Base-by-base conservation (phyloP, 1,284 basidiomycete species). In the Boletus smithii region DNA sequence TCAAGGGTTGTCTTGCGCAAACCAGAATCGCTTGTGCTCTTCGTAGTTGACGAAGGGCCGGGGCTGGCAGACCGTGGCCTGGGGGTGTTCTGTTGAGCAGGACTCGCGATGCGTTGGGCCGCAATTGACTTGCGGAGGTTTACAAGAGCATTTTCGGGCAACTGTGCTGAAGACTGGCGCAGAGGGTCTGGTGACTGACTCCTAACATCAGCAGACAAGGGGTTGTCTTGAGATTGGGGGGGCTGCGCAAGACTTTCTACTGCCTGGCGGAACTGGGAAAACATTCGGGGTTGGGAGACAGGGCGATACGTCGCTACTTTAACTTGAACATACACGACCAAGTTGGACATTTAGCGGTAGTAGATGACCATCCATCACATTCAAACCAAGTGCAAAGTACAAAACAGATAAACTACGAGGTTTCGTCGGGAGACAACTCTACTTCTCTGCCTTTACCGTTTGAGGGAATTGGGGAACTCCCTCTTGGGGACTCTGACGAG, bases 111-210 rank as follows among this genome's bases (percentile, higher is more conserved):
- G 24, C 81, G 79, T 52, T 83, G 81, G 8, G 72, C 48, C 5
- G 69, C 73, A 24, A 86, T 62, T 13, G 82, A 79, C 65, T 83
- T 87, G 54, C 81, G 79, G 42, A 86, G 65, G 57, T 75, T 81
- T 13, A 67, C 71, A 13, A 81, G 63, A 5, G 83, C 75, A 50
- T 76, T 75, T 48, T 87, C 83, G 22, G 83, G 77, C 34, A 83
- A 65, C 41, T 79, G 77, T 18, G 72, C 63, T 8, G 81, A 73
- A 7, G 60, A 42, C 45, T 67, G 63, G 44, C 60, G 66, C 33
- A 55, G 50, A 51, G 53, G 30, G 27, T 76, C 75, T 44, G 70
- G 58, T 10, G 74, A 72, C 44, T 49, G 58, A 46, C 53, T 65
- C 57, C 54, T 60, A 55, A 49, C 31, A 17, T 50, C 49, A 2